Percentiles rank a stretch among this genome's conserved stretches.
Evolutionary conservation across 257 asterid species (phyloP).

Genomic region (Nicotiana attenuata): DNA sequence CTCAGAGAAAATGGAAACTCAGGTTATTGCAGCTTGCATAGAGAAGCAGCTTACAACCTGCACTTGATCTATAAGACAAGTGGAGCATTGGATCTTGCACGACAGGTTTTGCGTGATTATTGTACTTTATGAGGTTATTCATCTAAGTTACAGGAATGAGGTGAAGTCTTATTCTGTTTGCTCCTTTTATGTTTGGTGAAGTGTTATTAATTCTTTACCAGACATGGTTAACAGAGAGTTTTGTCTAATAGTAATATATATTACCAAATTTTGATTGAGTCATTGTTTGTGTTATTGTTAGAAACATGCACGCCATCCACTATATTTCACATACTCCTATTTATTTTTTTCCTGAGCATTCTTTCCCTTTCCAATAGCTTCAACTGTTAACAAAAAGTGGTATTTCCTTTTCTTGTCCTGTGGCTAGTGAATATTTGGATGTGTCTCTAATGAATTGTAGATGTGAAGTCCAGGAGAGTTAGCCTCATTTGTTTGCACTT

Average conservation of each 20-base stretch:
- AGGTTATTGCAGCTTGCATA: constrained; percentile 11
- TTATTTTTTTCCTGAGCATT: background rate
- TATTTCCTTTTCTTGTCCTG: background rate
- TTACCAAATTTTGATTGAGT: background rate
- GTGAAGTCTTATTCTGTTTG: background rate
- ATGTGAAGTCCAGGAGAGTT: background rate
- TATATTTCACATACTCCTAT: background rate
- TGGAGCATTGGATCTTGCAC: constrained; percentile 22
- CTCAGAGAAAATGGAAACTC: background rate
- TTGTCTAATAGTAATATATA: too few species aligned
- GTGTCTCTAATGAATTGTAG: background rate
- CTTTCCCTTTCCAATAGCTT: background rate
- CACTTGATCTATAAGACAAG: constrained; percentile 16
- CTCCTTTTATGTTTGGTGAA: background rate
- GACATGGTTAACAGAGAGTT: background rate
- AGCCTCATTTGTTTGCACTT: too few species aligned
- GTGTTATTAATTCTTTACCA: background rate
- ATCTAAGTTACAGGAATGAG: background rate
- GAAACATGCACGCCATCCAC: background rate
- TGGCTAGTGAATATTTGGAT: background rate
- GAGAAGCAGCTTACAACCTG: constrained; percentile 24
- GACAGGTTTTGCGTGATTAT: constrained; percentile 12
- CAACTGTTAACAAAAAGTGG: background rate
- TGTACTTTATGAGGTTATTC: constrained; percentile 5
- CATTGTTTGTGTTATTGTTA: background rate